A percentile compares a stretch with the other conserved stretches of the same genome.
Evolutionary conservation across 805 yeast genomes (phyloP).

Genomic region (Yamadazyma sp.): DNA sequence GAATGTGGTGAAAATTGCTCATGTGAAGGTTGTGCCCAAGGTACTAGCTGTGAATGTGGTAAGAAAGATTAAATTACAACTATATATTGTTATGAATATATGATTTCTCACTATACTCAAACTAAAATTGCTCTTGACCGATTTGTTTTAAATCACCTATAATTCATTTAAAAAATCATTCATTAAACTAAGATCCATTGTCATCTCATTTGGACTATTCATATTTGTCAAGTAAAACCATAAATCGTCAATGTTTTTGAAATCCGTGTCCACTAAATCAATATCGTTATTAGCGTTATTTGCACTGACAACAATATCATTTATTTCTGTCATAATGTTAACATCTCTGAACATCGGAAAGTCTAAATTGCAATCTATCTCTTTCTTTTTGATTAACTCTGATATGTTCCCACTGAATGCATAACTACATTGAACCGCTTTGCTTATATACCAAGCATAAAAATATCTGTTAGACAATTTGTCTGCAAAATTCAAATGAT

Average conservation of each 20-base stretch:
- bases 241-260: constrained; percentile 5
- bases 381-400: neutral
- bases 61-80: constrained; percentile 7
- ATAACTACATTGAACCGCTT: neutral
- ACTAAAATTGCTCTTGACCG: too few relatives aligned
- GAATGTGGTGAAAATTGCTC: constrained; percentile 21
- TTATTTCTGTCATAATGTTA: neutral
- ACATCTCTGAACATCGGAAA: constrained; percentile 6
- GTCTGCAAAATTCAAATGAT: constrained; percentile 1
- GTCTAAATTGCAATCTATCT: neutral
- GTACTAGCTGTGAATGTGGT: constrained; percentile 12
- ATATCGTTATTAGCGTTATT: neutral
- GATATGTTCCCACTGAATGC: neutral
- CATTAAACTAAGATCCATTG: neutral
- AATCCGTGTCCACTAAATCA: neutral
- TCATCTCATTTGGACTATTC: constrained; percentile 1
- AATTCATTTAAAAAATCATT: constrained; percentile 2
- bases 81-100: too few relatives aligned
- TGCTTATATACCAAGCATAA: constrained; percentile 6
- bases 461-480: constrained; percentile 5
- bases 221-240: constrained; percentile 4
- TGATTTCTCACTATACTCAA: too few relatives aligned
- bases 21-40: constrained; percentile 17
- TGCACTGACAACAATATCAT: neutral
- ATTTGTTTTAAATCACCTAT: too few relatives aligned